phyloP scores from a whole-genome alignment of 139 green algal species.

The Desmodesmus armatus region DNA sequence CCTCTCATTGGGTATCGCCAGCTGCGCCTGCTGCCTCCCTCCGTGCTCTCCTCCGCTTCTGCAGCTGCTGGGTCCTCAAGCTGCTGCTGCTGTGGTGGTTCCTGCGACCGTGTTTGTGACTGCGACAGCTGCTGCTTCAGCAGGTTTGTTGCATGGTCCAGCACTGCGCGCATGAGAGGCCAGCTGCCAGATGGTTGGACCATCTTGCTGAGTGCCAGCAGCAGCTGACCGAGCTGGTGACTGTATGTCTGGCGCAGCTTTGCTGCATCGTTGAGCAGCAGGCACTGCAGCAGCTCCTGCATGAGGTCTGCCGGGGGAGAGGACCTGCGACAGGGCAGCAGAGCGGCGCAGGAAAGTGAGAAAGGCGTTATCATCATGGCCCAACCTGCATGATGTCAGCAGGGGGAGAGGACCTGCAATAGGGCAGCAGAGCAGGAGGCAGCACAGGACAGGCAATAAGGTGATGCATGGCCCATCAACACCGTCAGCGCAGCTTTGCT shows the following conservation, averaged over 20 bases:
- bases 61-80: neutral
- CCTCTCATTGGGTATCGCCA: neutral
- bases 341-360: too few species aligned
- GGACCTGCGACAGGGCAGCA: too few species aligned
- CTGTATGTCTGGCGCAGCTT: neutral
- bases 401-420: too few species aligned
- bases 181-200: neutral
- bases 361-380: too few species aligned
- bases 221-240: neutral
- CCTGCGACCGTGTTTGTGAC: neutral
- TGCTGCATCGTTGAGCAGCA: neutral
- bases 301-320: too few species aligned
- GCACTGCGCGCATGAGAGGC: neutral
- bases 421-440: too few species aligned
- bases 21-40: neutral
- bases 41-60: neutral
- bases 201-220: neutral
- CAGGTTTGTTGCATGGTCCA: neutral
- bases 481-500: neutral
- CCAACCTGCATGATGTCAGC: too few species aligned
- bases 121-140: neutral
- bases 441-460: too few species aligned
- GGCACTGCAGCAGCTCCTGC: too few species aligned
- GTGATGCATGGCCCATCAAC: too few species aligned
- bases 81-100: neutral